A percentile compares a stretch with the other conserved stretches of the same genome.
Conservation (phyloP, 257 asterid species). For the Primulina huaijiensis region DNA sequence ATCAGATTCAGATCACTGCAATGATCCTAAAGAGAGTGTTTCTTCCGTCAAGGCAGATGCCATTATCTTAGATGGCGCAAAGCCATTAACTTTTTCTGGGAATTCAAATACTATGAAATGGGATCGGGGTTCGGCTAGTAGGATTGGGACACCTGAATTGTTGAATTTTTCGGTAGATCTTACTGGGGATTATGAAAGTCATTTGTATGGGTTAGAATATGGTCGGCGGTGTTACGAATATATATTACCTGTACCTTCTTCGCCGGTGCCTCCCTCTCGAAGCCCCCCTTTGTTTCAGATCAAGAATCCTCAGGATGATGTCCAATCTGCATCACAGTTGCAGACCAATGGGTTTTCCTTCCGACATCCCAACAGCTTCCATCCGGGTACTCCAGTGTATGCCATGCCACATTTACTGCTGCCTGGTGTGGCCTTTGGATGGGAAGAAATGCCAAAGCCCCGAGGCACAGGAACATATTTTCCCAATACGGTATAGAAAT, state of each 20-base stretch:
- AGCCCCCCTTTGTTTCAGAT: conserved; percentile 27
- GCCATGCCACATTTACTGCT: conserved; percentile 31
- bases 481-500: conserved; percentile 61
- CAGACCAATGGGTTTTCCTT: conserved; percentile 47
- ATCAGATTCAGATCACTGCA: conserved; percentile 27
- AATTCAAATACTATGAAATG: conserved; percentile 20
- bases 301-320: conserved; percentile 35
- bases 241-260: conserved; percentile 33
- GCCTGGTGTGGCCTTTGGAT: conserved; percentile 40
- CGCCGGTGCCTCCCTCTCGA: conserved; percentile 35
- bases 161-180: conserved; percentile 46
- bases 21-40: conserved; percentile 24
- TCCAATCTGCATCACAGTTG: conserved; percentile 37
- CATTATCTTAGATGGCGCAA: neutral
- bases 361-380: conserved; percentile 36
- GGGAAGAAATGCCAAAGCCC: conserved; percentile 70
- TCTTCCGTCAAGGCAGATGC: conserved; percentile 23
- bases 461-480: conserved; percentile 85
- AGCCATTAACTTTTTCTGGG: conserved; percentile 23
- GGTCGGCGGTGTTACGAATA: conserved; percentile 43
- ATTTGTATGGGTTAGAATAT: conserved; percentile 39
- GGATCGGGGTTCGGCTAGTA: conserved; percentile 25
- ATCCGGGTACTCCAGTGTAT: conserved; percentile 34
- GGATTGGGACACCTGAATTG: conserved; percentile 32
- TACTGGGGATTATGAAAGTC: conserved; percentile 56